Conservation (phyloP, 495 filamentous ascomycete genomes). For the Trypethelium eluteriae region DNA sequence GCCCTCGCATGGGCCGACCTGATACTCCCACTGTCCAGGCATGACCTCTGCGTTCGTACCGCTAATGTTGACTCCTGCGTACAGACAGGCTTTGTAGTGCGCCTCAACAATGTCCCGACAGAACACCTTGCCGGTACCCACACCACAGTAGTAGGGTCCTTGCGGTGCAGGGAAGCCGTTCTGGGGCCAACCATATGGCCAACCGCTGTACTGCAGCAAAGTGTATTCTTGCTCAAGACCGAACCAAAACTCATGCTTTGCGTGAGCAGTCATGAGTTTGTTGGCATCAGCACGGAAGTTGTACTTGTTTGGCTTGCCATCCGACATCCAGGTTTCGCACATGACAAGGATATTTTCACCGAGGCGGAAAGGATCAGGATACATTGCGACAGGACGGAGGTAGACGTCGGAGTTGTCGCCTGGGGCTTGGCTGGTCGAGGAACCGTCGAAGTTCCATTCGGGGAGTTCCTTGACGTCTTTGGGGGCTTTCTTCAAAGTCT, state of each 20-base stretch:
- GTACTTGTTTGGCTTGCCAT: conserved; percentile 97
- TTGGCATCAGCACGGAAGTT: conserved; percentile 89
- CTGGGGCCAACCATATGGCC: conserved; percentile 93
- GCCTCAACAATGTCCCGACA: conserved; percentile 98
- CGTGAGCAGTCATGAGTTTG: conserved; percentile 82
- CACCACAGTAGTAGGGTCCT: conserved; percentile 98
- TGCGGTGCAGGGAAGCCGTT: conserved; percentile 95
- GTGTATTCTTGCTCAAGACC: conserved; percentile 98
- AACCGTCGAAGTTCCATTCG: conserved; percentile 99
- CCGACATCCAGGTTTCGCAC: conserved; percentile 89
- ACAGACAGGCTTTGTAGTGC: conserved; percentile 96
- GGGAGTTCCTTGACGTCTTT: conserved; percentile 71
- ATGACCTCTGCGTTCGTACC: conserved; percentile 99
- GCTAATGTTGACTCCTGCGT: conserved; percentile 84
- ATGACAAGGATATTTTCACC: conserved; percentile 83
- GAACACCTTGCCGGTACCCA: conserved; percentile 93
- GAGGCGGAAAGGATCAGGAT: conserved; percentile 86
- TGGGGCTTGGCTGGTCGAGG: conserved; percentile 86
- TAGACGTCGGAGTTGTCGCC: conserved; percentile 98
- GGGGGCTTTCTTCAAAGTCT: conserved; percentile 70
- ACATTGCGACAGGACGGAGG: conserved; percentile 83
- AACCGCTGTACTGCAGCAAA: conserved; percentile 74
- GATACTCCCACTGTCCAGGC: conserved; percentile 99
- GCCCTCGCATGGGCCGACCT: conserved; percentile 88
- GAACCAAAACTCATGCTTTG: conserved; percentile 85